Conservation (phyloP, 768 basidiomycete species). For the Pleurotus tuoliensis region DNA sequence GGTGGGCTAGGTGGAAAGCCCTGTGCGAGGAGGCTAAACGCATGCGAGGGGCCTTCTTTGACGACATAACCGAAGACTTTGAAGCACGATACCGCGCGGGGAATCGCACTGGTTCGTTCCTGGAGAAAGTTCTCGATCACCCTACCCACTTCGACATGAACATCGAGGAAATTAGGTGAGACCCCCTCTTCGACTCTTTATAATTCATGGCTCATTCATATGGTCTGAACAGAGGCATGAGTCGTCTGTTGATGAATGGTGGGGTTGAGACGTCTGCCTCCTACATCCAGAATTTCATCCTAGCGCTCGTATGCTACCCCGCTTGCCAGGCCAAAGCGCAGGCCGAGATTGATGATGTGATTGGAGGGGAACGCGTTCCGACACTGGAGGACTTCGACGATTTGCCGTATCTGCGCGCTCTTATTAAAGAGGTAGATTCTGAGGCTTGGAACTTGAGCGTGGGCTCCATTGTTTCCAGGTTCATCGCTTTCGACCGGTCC, state of each 20-base stretch:
- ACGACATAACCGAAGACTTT: constrained; percentile 21
- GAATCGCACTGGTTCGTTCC: constrained; percentile 23
- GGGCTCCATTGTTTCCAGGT: background rate
- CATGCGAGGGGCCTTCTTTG: constrained; percentile 27
- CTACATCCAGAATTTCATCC: constrained; percentile 14
- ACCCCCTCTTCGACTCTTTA: background rate
- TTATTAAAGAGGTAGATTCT: constrained; percentile 19
- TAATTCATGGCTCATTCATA: background rate
- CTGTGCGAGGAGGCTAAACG: constrained; percentile 15
- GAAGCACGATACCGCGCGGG: constrained; percentile 21
- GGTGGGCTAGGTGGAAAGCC: constrained; percentile 31
- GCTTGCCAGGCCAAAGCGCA: constrained; percentile 22
- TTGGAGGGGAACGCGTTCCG: constrained; percentile 23
- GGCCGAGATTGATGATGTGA: constrained; percentile 24
- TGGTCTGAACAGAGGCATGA: background rate
- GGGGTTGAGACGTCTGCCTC: background rate
- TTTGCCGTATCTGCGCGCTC: constrained; percentile 20
- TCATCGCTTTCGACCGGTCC: background rate
- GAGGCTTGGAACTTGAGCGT: background rate
- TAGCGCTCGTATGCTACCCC: constrained; percentile 23
- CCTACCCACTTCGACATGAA: constrained; percentile 18
- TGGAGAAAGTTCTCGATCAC: constrained; percentile 25
- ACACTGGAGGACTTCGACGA: constrained; percentile 16
- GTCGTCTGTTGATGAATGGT: background rate
- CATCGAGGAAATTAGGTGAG: constrained; percentile 21